Conservation (phyloP, 2,329 filamentous ascomycete species). For the Ophiocordyceps camponoti-rufipedis region DNA sequence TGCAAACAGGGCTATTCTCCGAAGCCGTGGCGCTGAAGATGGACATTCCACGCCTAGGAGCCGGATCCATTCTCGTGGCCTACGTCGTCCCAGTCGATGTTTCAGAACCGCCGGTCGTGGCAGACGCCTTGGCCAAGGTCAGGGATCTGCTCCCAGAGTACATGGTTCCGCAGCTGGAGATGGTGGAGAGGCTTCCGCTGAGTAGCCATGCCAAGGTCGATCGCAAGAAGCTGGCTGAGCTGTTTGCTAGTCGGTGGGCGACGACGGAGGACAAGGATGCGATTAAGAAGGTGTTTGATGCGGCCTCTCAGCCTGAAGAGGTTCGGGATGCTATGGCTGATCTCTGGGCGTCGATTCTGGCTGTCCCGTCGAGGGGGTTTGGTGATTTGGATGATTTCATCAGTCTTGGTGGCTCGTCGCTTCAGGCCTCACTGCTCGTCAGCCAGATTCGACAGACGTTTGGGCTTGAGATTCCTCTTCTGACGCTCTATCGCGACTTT, state of each 20-base stretch:
- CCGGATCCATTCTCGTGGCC: slow-evolving; percentile 1
- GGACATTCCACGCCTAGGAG: neutral
- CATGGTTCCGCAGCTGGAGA: slow-evolving; percentile 1
- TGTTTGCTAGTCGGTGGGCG: neutral
- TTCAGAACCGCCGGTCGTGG: neutral
- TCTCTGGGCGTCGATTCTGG: neutral
- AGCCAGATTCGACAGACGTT: neutral
- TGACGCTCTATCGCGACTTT: neutral
- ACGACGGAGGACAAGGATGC: neutral
- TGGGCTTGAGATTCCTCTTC: neutral
- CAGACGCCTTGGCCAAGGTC: neutral
- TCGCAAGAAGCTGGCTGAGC: neutral
- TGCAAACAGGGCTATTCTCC: neutral
- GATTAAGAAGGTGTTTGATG: neutral
- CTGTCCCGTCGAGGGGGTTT: neutral
- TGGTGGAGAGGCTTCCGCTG: neutral
- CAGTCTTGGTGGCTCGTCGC: neutral
- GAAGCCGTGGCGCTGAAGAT: slow-evolving; percentile 1
- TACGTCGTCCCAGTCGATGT: neutral
- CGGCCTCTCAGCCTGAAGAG: neutral
- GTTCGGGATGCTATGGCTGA: neutral
- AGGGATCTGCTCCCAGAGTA: neutral
- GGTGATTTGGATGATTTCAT: neutral
- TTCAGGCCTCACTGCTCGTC: neutral
- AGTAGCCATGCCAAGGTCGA: neutral